Base-by-base conservation (phyloP, 345 rosid species). In the Sonneratia alba region DNA sequence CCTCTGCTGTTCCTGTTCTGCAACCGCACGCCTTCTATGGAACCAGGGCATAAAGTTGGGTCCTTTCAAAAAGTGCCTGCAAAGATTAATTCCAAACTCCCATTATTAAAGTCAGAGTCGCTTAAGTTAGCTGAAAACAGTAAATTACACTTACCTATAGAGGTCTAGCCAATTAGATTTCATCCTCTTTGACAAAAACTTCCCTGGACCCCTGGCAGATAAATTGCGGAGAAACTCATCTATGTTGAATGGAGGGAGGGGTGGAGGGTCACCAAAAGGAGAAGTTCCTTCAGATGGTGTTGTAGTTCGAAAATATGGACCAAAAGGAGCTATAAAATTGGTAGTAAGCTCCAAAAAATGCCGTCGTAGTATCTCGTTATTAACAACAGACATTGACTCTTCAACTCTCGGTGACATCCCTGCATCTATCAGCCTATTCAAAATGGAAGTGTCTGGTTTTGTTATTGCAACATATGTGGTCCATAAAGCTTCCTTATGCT, bases 401-500 rank as follows among this genome's bases (percentile, higher is more conserved):
- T 95, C 99, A 70, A 92, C 91, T 83, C 97, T 87, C 0, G 98
- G 98, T 5, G 97, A 92, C 84, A 88, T 68, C 73, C 99, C 99
- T 48, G 96, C 97, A 79, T 95, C 99, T 76, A 95, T 78, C 62
- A 95, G 97, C 76, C 97, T 88, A 78, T 92, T 95, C 86, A 95
- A 81, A 69, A 95, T 85, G 47, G 97, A 90, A 75, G 97, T 95
- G 82, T 95, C 99, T 6, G 97, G 99, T 82, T 92, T 92, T 4
- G 97, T 95, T 74, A 89, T 80, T 66, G 98, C 84, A 67, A 85
- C 70, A 75, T 92, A 90, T 72, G 85, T 82, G 74, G 91, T 95
- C 99, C 99, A 95, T 42, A 95, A 72, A 75, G 98, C 98, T 86
- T 95, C 99, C 87, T 88, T 95, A 77, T 95, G 99, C 80, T 92